Conservation (phyloP, 345 rosid genomes). For the Eucalyptus fibrosa region DNA sequence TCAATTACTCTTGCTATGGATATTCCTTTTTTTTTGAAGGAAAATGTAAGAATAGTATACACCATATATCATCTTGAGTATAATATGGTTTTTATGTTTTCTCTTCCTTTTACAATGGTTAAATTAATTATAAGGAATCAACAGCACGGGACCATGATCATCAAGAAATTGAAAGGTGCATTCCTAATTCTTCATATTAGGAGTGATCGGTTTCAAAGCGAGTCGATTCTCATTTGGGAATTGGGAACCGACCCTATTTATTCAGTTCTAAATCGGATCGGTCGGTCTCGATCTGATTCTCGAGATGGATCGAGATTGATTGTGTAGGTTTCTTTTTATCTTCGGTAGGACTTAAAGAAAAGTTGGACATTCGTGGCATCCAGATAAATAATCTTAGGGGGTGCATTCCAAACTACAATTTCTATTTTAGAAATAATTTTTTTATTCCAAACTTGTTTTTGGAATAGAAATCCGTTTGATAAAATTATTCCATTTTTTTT, state of each 20-base stretch:
- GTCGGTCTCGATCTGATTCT: rapidly evolving
- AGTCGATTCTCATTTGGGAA: not conserved
- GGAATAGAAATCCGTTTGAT: too few species aligned
- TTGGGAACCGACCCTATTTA: not conserved
- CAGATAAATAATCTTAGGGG: not conserved
- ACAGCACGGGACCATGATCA: not conserved
- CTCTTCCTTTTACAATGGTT: not conserved
- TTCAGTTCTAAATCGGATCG: rapidly evolving
- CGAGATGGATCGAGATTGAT: not conserved
- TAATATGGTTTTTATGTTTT: not conserved
- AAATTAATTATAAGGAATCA: not conserved
- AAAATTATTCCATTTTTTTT: too few species aligned
- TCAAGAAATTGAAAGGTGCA: not conserved
- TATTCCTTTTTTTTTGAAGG: not conserved
- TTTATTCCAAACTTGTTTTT: rapidly evolving
- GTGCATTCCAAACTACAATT: too few species aligned
- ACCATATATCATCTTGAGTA: not conserved
- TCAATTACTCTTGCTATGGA: not conserved
- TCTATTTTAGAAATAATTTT: too few species aligned
- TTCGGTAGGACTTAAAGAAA: not conserved
- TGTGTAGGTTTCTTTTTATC: not conserved
- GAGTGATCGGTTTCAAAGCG: not conserved
- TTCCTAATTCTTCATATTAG: not conserved
- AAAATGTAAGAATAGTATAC: not conserved
- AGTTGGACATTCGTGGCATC: not conserved